Evolutionary conservation across 768 basidiomycete genomes (phyloP), one percentile per base, ranked within the genome.

Genomic region (Russula sp.): DNA sequence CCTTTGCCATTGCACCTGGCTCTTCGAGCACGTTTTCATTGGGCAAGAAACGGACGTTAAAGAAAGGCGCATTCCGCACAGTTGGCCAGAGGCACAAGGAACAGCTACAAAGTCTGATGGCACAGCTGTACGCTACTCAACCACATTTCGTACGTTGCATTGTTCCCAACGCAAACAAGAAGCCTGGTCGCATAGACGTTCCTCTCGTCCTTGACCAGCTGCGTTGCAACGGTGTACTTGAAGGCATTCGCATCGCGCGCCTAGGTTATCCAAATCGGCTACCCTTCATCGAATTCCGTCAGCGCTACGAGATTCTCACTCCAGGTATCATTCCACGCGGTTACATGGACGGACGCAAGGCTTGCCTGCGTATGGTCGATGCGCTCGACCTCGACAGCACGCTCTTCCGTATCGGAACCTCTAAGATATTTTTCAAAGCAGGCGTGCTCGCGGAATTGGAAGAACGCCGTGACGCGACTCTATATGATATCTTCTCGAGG

Each of bases 341-440:
- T 6, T 99, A 98, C 71, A 95, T 99, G 89, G 97, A 99, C 66
- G 95, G 96, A 10, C 85, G 95, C 7, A 93, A 95, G 71, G 94
- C 97, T 2, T 96, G 90, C 68, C 77, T 89, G 39, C 83, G 90
- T 7, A 98, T 99, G 84, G 88, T 97, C 38, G 86, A 86, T 60
- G 84, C 90, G 5, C 78, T 98, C 46, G 90, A 95, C 50, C 82
- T 99, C 39, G 94, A 97, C 71, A 85, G 88, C 51, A 77, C 82
- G 3, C 79, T 86, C 20, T 97, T 86, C 80, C 90, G 87, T 69
- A 90, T 98, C 57, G 97, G 97, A 7, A 93, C 91, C 0, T 96
- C 93, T 41, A 99, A 99, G 75, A 90, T 98, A 63, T 99, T 98
- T 78, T 98, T 99, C 84, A 98, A 98, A 71, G 95, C 97, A 2